Evolutionary conservation across 2,329 filamentous ascomycete genomes (phyloP).

Genomic region (Chaetomiaceae sp.): DNA sequence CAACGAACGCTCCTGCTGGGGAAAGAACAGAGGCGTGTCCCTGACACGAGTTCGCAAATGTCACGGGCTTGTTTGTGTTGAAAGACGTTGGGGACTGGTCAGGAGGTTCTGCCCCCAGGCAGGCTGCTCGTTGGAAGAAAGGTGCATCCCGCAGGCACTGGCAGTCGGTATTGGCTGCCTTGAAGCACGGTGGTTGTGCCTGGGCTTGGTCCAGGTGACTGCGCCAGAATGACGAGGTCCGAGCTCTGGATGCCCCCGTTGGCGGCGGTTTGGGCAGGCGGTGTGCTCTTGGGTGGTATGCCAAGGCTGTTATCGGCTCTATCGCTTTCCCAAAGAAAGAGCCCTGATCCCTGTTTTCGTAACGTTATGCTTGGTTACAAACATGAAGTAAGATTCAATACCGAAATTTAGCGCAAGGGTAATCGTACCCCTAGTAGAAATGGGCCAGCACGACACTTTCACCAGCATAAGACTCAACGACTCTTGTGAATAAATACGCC

Average conservation of each 20-base stretch:
- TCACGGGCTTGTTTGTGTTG: not conserved
- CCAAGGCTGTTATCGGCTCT: constrained; percentile 16
- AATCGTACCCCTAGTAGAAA: no score
- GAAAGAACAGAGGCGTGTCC: not conserved
- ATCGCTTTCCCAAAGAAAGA: not conserved
- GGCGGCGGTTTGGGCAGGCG: constrained; percentile 15
- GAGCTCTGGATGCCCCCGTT: constrained; percentile 6
- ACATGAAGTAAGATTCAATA: no score
- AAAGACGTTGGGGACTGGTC: constrained; percentile 4
- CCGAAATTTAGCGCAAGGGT: no score
- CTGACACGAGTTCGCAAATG: no score
- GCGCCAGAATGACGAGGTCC: constrained; percentile 19
- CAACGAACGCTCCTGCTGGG: not conserved
- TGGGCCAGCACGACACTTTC: no score
- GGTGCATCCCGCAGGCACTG: not conserved
- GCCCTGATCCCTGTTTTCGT: not conserved
- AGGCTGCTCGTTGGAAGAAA: constrained; percentile 1
- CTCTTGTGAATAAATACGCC: not conserved
- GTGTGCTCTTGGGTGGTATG: not conserved
- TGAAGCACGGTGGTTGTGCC: not conserved
- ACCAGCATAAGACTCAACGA: not conserved
- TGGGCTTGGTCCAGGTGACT: constrained; percentile 19
- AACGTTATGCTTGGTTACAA: no score
- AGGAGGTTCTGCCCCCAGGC: constrained; percentile 13
- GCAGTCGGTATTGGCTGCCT: constrained; percentile 9